Percentiles rank a stretch among this genome's conserved stretches.
phyloP scores from a whole-genome alignment of 2,329 filamentous ascomycete genomes.

The Hypomyces rosellus region DNA sequence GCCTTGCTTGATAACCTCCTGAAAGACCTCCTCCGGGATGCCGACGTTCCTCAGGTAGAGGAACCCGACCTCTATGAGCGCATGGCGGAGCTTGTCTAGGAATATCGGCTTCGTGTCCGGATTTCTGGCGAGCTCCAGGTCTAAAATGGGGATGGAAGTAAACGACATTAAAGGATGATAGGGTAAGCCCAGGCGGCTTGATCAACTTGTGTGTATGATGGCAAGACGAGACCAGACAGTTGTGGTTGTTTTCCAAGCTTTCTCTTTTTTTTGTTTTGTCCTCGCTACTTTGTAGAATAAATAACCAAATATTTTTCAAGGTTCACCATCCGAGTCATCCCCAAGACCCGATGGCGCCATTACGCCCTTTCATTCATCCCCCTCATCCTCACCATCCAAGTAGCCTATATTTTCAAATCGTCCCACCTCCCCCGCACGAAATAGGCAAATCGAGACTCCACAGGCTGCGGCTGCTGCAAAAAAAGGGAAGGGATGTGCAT shows the following conservation, averaged over 20 bases:
- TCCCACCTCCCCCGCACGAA: conserved; percentile 3
- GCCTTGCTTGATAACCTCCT: conserved; percentile 60
- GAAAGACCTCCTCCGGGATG: conserved; percentile 58
- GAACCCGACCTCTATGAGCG: conserved; percentile 81
- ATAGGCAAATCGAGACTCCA: background rate
- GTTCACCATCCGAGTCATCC: too few relatives aligned
- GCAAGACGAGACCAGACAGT: too few relatives aligned
- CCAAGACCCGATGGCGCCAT: background rate
- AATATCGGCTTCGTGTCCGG: conserved; percentile 65
- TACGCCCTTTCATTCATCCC: background rate
- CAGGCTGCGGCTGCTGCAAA: too few relatives aligned
- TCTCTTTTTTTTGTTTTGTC: too few relatives aligned
- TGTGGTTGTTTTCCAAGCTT: too few relatives aligned
- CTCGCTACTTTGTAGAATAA: too few relatives aligned
- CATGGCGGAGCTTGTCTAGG: conserved; percentile 62
- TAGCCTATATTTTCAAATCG: too few relatives aligned
- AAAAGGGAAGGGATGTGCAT: too few relatives aligned
- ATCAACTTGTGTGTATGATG: too few relatives aligned
- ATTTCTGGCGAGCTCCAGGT: conserved; percentile 60
- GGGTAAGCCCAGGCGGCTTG: background rate
- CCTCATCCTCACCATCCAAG: background rate
- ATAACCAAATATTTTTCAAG: too few relatives aligned
- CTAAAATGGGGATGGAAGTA: conserved; percentile 68
- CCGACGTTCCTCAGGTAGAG: conserved; percentile 78
- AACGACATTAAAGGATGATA: conserved; percentile 52